Conservation (phyloP, 495 filamentous ascomycete genomes). For the Chaetomium tenue region DNA sequence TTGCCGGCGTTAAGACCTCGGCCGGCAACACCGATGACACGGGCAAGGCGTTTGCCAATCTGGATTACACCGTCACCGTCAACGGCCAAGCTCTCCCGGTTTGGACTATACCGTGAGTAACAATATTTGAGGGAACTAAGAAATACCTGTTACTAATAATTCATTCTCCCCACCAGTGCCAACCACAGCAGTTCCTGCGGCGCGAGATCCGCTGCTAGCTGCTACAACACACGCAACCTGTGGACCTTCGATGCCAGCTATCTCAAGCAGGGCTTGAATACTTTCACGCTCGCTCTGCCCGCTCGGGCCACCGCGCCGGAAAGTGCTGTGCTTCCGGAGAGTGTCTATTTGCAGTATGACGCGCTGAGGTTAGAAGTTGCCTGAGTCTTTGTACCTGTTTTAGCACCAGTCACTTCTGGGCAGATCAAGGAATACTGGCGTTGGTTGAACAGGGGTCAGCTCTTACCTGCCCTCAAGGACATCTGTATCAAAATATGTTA, state of each 20-base stretch:
- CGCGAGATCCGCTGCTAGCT: not conserved
- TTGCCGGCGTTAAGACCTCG: conserved; percentile 9
- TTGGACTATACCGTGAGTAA: conserved; percentile 6
- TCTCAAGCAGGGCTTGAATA: not conserved
- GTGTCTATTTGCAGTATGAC: conserved; percentile 11
- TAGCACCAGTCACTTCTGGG: too few species aligned
- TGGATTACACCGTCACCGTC: conserved; percentile 4
- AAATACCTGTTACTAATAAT: not conserved
- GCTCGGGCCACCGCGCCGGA: not conserved
- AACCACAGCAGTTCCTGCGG: conserved; percentile 12
- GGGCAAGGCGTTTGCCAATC: conserved; percentile 5
- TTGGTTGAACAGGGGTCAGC: too few species aligned
- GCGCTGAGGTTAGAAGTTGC: conserved; percentile 6
- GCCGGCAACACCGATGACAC: not conserved
- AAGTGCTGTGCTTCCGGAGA: conserved; percentile 1
- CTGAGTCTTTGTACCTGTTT: not conserved
- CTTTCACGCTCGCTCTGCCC: conserved; percentile 2
- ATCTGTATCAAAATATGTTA: too few species aligned
- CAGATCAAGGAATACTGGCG: too few species aligned
- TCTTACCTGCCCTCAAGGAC: too few species aligned
- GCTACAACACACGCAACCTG: conserved; percentile 10
- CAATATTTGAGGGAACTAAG: not conserved
- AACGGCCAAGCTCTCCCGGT: conserved; percentile 3
- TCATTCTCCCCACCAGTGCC: not conserved
- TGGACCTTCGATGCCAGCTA: conserved; percentile 7